phyloP scores from a whole-genome alignment of 2,329 filamentous ascomycete genomes.

The Ascochyta koolunga region DNA sequence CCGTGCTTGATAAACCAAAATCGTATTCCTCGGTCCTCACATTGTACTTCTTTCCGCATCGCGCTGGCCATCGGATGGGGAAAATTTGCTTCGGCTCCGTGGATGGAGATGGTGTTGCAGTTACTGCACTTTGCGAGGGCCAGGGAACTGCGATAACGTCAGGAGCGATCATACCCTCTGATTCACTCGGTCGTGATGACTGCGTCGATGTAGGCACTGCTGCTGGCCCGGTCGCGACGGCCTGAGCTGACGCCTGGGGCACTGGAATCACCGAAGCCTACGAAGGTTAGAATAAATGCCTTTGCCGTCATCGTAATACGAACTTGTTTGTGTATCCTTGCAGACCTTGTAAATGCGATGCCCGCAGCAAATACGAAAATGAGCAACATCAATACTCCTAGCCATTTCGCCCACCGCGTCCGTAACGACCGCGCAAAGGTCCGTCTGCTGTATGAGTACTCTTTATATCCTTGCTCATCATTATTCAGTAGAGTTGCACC shows the following conservation, averaged over 20 bases:
- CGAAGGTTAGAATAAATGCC: background rate
- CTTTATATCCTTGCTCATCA: constrained; percentile 30
- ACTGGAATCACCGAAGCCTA: constrained; percentile 2
- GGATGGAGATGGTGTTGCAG: constrained; percentile 4
- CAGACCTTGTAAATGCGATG: constrained; percentile 23
- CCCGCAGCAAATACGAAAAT: constrained; percentile 32
- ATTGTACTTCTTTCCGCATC: constrained; percentile 43
- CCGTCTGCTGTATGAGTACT: constrained; percentile 27
- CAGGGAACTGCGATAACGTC: constrained; percentile 14
- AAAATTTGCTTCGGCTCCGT: constrained; percentile 29
- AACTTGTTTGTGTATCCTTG: constrained; percentile 29
- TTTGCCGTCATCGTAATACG: background rate
- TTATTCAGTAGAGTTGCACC: constrained; percentile 34
- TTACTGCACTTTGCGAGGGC: constrained; percentile 22
- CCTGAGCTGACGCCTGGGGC: constrained; percentile 19
- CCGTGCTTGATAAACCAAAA: constrained; percentile 30
- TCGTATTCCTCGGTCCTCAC: constrained; percentile 38
- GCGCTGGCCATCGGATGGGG: constrained; percentile 45
- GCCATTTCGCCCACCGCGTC: constrained; percentile 30
- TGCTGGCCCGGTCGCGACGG: constrained; percentile 14
- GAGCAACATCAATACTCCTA: constrained; percentile 26
- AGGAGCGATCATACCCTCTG: constrained; percentile 11
- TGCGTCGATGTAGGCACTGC: constrained; percentile 13
- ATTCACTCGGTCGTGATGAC: background rate
- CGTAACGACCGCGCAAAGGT: constrained; percentile 28